Conservation (phyloP, 2,329 filamentous ascomycete genomes). For the Cladophialophora yegresii region DNA sequence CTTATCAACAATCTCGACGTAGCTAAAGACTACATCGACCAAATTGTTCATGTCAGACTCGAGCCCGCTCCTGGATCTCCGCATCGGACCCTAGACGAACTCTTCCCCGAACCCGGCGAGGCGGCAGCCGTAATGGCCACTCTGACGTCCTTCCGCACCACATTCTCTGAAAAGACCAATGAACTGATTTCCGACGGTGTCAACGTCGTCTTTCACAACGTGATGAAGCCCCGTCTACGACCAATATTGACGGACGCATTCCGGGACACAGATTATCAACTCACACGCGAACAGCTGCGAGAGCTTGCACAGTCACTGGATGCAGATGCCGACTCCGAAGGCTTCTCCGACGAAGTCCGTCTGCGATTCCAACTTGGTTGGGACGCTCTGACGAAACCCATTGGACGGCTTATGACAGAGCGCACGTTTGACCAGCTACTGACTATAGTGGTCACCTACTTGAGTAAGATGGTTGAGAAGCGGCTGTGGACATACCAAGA, state of each 20-base stretch:
- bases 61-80: slow-evolving; percentile 48
- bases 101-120: slow-evolving; percentile 80
- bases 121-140: slow-evolving; percentile 67
- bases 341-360: slow-evolving; percentile 65
- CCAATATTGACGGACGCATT: slow-evolving; percentile 86
- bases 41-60: slow-evolving; percentile 75
- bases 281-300: slow-evolving; percentile 52
- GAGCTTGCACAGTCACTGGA: slow-evolving; percentile 40
- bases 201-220: slow-evolving; percentile 80
- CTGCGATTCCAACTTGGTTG: slow-evolving; percentile 81
- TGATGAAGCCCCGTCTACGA: slow-evolving; percentile 80
- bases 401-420: slow-evolving; percentile 79
- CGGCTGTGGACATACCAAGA: slow-evolving; percentile 79
- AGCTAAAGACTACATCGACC: slow-evolving; percentile 82
- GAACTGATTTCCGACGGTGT: slow-evolving; percentile 84
- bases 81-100: slow-evolving; percentile 41
- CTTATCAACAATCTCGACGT: slow-evolving; percentile 95
- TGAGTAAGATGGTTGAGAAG: slow-evolving; percentile 81
- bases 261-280: slow-evolving; percentile 83
- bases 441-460: slow-evolving; percentile 70
- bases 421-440: slow-evolving; percentile 76
- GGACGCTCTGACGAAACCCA: slow-evolving; percentile 80
- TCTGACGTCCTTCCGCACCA: slow-evolving; percentile 60
- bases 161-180: slow-evolving; percentile 74
- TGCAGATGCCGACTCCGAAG: slow-evolving; percentile 36